Percentiles rank a stretch among this genome's conserved stretches.
Conservation (phyloP, 257 asterid genomes). For the Scutellaria baicalensis region DNA sequence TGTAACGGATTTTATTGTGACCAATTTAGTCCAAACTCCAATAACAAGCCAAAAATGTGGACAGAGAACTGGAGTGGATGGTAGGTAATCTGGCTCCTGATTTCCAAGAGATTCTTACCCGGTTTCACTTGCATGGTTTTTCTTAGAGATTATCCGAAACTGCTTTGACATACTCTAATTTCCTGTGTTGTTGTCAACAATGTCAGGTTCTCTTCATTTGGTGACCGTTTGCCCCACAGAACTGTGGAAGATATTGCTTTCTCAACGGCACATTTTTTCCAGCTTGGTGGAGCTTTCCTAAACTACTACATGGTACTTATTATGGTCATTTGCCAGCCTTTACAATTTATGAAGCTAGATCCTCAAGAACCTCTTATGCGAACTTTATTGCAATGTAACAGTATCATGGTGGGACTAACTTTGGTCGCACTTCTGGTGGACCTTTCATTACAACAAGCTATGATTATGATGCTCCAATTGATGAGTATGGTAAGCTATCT, state of each 20-base stretch:
- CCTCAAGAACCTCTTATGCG: background rate
- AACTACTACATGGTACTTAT: slow-evolving; percentile 81
- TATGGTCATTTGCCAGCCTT: background rate
- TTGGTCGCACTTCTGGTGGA: slow-evolving; percentile 78
- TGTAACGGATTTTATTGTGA: slow-evolving; percentile 96
- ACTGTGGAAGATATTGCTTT: slow-evolving; percentile 89
- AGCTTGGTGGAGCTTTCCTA: slow-evolving; percentile 87
- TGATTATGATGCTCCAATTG: slow-evolving; percentile 95
- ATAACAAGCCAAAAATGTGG: slow-evolving; percentile 81
- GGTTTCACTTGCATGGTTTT: background rate
- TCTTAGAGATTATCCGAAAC: slow-evolving; percentile 30
- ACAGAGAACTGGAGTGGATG: slow-evolving; percentile 98
- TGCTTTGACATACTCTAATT: background rate
- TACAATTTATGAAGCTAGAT: slow-evolving; percentile 27
- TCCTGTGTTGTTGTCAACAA: background rate
- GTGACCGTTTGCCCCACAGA: slow-evolving; percentile 67
- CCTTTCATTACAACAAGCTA: slow-evolving; percentile 84
- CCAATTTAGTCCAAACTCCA: slow-evolving; percentile 81
- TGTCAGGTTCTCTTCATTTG: slow-evolving; percentile 74
- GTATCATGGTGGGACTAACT: slow-evolving; percentile 97
- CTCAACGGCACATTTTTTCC: slow-evolving; percentile 84
- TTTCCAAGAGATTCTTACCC: background rate
- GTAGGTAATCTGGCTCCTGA: slow-evolving; percentile 22
- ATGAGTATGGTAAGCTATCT: slow-evolving; percentile 68
- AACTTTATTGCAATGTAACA: slow-evolving; percentile 15